Evolutionary conservation across 495 filamentous ascomycete genomes (phyloP).

Genomic region (Xylaria castorea): DNA sequence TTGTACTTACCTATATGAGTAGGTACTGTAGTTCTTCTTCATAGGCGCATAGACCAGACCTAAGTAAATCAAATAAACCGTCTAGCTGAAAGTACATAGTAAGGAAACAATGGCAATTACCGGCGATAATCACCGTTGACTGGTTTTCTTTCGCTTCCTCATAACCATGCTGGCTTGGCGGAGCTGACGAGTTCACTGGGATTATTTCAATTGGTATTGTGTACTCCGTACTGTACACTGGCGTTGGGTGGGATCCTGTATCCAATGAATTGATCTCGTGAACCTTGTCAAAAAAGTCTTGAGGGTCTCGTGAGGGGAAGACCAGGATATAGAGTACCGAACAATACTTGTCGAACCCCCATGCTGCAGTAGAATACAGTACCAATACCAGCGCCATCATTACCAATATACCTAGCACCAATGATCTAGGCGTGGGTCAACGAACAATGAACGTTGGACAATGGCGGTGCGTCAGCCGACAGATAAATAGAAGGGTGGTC

Average conservation of each 20-base stretch:
- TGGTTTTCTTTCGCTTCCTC: too few relatives aligned
- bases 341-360: neutral
- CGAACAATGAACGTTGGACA: neutral
- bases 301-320: constrained; percentile 23
- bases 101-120: neutral
- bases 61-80: neutral
- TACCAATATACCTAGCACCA: neutral
- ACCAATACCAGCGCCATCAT: neutral
- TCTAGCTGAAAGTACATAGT: too few relatives aligned
- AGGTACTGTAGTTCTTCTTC: too few relatives aligned
- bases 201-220: neutral
- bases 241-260: neutral
- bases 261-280: neutral
- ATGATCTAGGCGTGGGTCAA: neutral
- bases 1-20: too few relatives aligned
- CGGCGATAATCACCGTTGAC: neutral
- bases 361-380: neutral
- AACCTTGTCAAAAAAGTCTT: constrained; percentile 3
- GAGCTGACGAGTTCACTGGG: neutral
- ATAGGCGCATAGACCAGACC: neutral
- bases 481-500: constrained; percentile 14
- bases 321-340: constrained; percentile 19
- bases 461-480: neutral
- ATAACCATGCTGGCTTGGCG: neutral
- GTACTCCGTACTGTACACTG: too few relatives aligned